Evolutionary conservation across 768 basidiomycete species (phyloP), one percentile per base, ranked within the genome.

Genomic region (Mrakia frigida): DNA sequence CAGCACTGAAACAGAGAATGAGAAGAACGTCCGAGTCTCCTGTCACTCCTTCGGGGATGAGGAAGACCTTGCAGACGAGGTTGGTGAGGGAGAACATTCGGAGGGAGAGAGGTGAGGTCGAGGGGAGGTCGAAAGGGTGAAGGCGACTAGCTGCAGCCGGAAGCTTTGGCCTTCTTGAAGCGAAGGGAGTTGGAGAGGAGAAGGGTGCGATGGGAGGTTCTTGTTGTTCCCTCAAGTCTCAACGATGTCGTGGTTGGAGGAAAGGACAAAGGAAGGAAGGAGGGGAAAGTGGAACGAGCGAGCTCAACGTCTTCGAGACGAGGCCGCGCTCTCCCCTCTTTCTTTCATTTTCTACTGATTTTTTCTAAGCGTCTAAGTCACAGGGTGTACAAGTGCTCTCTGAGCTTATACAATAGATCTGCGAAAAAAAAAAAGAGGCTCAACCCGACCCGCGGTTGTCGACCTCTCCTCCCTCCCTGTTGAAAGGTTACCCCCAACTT

Each of bases 81-180:
- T 65, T 23, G 63, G 63, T 37, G 37, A 68, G 65, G 65, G 65
- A 68, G 23, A 37, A 68, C 65, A 68, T 68, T 33, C 31, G 63
- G 63, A 37, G 31, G 14, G 33, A 33, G 31, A 33, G 33, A 37
- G 37, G 11, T 28, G 60, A 61, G 63, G 16, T 68, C 25, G 65
- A 13, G 13, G 65, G 35, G 16, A 43, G 21, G 28, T 18, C 3
- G 61, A 7, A 7, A 7, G 18, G 43, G n/a, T 5, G 56, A 28
- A 25, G 56, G 6, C 11, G 56, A 18, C 7, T 46, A 7, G 43
- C 7, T 56, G 2, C 13, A 28, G n/a, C 14, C 6, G 23, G 50
- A 52, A 52, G 50, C 6, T 5, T 16, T 5, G 23, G 16, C 23
- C 50, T 14, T 52, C 16, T 3, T 18, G 16, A 18, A 14, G 50